Base-by-base conservation (phyloP, 139 green algal species). In the Chlorella sorokiniana region DNA sequence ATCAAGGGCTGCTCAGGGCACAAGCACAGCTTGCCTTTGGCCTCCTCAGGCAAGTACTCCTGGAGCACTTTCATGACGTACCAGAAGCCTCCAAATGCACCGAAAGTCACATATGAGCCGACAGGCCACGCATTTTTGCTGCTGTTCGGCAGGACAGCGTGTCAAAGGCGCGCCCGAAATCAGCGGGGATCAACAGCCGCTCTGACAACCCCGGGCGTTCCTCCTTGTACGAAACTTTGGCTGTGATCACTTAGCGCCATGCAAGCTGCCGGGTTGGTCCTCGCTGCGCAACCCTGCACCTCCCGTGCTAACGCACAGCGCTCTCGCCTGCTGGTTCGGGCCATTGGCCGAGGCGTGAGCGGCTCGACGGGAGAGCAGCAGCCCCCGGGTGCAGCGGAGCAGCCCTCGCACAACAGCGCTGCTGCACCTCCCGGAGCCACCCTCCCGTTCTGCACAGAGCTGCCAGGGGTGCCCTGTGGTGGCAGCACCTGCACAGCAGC, bases 381-480 rank as follows among this genome's bases (percentile, higher is more conserved):
- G 16, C 23, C 25, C 54, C 31, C 22, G 25, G 25, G 54, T 33
- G 54, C 54, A 27, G 54, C 54, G 18, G 7, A 63, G 23, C 4
- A 8, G 1, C 18, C 54, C 22, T 3, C 11, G 54, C 7, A 25
- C 7, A n/a, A 9, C 20, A 38, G 65, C 25, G 68, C 18, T 9
- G 70, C 70, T 20, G 33, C 56, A 3, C 29, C 51, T n/a, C n/a
- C n/a, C n/a, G n/a, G n/a, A n/a, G n/a, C n/a, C n/a, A n/a, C n/a
- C n/a, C n/a, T n/a, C n/a, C n/a, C n/a, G n/a, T n/a, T n/a, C n/a
- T n/a, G n/a, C n/a, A n/a, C n/a, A n/a, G n/a, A n/a, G 48, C 73
- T 79, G 22, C 35, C 37, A 3, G 59, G 52, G 73, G 73, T 27
- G 73, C 73, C 14, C 54, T 79, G 25, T 79, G 73, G 73, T 79